phyloP scores from a whole-genome alignment of 352 stramenopile species.

The Globisporangium middletonii region DNA sequence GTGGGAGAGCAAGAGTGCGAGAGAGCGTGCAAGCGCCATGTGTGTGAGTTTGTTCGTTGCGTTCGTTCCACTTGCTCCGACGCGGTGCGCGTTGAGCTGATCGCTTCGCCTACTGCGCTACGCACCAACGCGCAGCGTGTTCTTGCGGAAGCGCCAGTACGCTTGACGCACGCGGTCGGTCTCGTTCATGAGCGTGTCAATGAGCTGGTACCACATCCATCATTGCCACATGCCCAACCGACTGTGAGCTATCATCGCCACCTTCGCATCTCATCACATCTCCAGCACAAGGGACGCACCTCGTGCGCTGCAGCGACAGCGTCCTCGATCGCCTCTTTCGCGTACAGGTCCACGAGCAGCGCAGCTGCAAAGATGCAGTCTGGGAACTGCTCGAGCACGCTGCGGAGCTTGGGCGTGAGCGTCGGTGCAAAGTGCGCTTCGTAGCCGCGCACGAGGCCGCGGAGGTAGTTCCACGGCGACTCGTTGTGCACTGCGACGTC shows the following conservation, averaged over 20 bases:
- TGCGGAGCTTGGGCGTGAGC: constrained; percentile 36
- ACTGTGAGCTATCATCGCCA: not conserved
- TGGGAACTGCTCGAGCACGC: constrained; percentile 28
- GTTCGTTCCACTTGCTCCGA: too few relatives aligned
- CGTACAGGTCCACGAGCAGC: constrained; percentile 69
- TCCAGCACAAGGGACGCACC: constrained; percentile 15
- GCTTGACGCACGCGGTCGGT: constrained; percentile 64
- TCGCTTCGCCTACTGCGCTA: not conserved
- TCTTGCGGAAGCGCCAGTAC: constrained; percentile 72
- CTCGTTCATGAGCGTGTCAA: constrained; percentile 65
- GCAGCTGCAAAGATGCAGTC: constrained; percentile 71
- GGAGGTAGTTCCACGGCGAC: constrained; percentile 90
- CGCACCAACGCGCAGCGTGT: constrained; percentile 26
- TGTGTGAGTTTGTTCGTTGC: not conserved
- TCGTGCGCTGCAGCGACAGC: constrained; percentile 30
- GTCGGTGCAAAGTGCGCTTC: constrained; percentile 32
- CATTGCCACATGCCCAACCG: not conserved
- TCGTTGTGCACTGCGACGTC: constrained; percentile 81
- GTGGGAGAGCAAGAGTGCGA: not conserved
- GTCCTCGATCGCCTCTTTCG: constrained; percentile 36
- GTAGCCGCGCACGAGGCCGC: constrained; percentile 53
- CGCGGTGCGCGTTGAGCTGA: too few relatives aligned
- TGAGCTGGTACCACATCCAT: constrained; percentile 23
- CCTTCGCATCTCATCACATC: not conserved
- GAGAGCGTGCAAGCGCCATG: not conserved